phyloP scores from a whole-genome alignment of 169 alveolate genomes.

The Pseudocohnilembus persalinus region DNA sequence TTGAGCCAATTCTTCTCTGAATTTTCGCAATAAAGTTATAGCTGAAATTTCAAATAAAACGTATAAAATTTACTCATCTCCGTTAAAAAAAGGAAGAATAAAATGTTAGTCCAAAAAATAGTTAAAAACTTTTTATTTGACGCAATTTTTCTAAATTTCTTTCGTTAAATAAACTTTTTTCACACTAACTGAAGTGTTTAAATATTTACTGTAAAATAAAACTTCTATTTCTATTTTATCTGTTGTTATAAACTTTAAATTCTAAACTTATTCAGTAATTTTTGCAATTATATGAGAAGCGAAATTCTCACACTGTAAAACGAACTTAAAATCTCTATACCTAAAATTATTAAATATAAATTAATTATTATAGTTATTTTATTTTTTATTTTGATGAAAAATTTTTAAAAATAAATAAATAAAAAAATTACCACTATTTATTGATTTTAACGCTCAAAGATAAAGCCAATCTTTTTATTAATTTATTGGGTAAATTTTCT shows the following conservation, averaged over 20 bases:
- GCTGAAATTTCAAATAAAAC: constrained; percentile 13
- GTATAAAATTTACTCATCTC: constrained; percentile 5
- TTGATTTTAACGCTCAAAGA: not conserved
- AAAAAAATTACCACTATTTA: not conserved
- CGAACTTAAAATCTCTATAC: not conserved
- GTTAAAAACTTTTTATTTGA: constrained; percentile 1
- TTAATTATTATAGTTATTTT: too few relatives aligned
- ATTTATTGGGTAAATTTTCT: constrained; percentile 14
- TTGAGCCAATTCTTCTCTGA: not conserved
- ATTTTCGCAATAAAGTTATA: not conserved
- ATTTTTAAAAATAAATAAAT: too few relatives aligned
- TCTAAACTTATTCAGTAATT: constrained; percentile 1
- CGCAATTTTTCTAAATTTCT: not conserved
- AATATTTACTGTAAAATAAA: not conserved
- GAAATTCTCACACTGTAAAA: not conserved
- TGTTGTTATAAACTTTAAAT: not conserved
- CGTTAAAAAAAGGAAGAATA: constrained; percentile 5
- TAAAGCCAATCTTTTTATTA: not conserved
- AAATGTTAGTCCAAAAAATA: constrained; percentile 6
- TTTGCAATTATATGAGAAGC: constrained; percentile 4
- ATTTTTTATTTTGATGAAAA: too few relatives aligned
- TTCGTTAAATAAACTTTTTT: not conserved
- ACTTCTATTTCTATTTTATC: not conserved
- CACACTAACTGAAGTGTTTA: constrained; percentile 6
- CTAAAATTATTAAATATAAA: not conserved